Base-by-base conservation (phyloP, 148 eudicot species). In the Rhododendron vialii region DNA sequence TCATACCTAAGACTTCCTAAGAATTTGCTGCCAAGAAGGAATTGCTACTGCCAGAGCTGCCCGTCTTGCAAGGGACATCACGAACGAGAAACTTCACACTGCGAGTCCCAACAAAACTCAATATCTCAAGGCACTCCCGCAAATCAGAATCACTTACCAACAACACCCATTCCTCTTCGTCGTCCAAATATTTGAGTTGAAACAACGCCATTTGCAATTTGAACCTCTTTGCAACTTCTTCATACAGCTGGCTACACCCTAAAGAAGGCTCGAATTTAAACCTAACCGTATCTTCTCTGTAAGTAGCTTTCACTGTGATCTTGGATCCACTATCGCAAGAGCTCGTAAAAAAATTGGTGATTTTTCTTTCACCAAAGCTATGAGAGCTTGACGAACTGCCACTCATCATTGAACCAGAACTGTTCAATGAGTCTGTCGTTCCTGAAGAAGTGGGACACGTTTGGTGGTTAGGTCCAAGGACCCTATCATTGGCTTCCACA, bases 151-250 rank as follows among this genome's bases (percentile, higher is more conserved):
- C 98, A 74, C 90, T 92, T 51, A 91, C 93, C 88, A 96, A 83
- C 94, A 94, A 86, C 69, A 96, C 98, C 98, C 98, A 96, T 90
- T 96, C 99, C 41, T 94, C 94, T 78, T 96, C 99, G 45, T 96
- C 99, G 53, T 96, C 99, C 55, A 94, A 88, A 90, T 96, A 96
- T 85, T 94, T 94, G 83, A 96, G 98, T 69, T 96, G 99, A 88
- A 96, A 96, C 36, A 90, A 82, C 57, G 92, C 95, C 0, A 73
- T 80, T 78, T 90, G 91, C 74, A 96, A 82, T 77, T 93, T 92
- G 86, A 96, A 96, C 89, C 99, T 90, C 80, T 86, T 90, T 7
- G 95, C 94, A 57, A 96, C 91, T 84, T 95, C 98, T 86, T 94
- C 98, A 71, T 94, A 93, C 5, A 96, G 88, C 79, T 88, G 92